Evolutionary conservation across 2,329 filamentous ascomycete genomes (phyloP).

Genomic region (Penicillium sclerotigenum): DNA sequence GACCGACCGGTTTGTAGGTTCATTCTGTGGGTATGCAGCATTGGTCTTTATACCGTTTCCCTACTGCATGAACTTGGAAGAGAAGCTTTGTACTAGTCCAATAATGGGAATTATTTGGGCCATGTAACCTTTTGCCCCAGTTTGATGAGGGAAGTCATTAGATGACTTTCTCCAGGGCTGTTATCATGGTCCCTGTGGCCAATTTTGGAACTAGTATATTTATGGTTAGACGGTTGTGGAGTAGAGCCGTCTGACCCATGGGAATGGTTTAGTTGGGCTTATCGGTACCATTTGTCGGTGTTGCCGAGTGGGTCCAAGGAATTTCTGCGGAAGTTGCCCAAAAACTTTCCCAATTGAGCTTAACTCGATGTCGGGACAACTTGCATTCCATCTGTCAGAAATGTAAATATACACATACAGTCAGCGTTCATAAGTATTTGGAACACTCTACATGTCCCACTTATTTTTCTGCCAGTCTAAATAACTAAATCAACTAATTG

Average conservation of each 20-base stretch:
- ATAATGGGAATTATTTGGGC: neutral
- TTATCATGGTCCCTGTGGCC: neutral
- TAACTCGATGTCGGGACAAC: neutral
- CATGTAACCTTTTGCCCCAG: neutral
- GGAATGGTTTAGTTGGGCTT: neutral
- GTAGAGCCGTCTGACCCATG: neutral
- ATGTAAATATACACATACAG: no score
- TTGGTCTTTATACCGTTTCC: constrained; percentile 3
- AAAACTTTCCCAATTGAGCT: neutral
- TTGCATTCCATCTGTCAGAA: neutral
- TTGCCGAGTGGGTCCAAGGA: neutral
- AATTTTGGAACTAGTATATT: neutral
- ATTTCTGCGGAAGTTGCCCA: neutral
- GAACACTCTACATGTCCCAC: no score
- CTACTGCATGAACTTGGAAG: neutral
- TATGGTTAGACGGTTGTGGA: neutral
- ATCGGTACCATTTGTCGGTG: neutral
- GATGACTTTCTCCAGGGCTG: neutral
- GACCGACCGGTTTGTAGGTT: neutral
- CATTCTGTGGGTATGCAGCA: neutral
- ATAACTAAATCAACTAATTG: no score
- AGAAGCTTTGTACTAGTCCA: constrained; percentile 1
- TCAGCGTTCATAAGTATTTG: no score
- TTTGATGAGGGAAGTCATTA: neutral
- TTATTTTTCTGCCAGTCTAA: no score